Base-by-base conservation (phyloP, 805 yeast genomes). In the Candida sphagnicola region DNA sequence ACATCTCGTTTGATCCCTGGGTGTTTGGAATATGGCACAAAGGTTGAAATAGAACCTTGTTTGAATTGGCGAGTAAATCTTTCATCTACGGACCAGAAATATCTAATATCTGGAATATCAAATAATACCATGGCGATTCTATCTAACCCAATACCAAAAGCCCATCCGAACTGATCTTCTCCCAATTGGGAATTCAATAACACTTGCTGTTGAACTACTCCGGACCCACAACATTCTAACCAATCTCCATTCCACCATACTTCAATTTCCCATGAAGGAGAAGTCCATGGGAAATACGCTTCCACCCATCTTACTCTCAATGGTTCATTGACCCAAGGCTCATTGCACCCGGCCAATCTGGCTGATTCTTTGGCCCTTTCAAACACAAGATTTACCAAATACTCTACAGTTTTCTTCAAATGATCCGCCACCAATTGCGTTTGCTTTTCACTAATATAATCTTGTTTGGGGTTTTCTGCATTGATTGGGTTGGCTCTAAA, bases 231-330 rank as follows among this genome's bases (percentile, higher is more conserved):
- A 57, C 95, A 81, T 65, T 93, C 99, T 25, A 93, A 71, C 99
- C 99, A 93, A 49, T 90, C 95, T 37, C 93, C 95, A 56, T 89
- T 86, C 97, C 98, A 93, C 90, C 95, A 89, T 4, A 93, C 96
- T 62, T 93, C 99, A 49, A 95, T 88, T 55, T 93, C 97, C 95
- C 95, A 93, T 31, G 95, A 85, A 3, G 99, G 99, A 1, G 95
- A 80, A 2, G 99, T 93, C 97, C 98, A 93, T 3, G 99, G 99
- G 67, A 93, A 93, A 53, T 81, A 87, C 0, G 93, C 95, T 53
- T 87, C 95, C 24, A 89, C 84, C 99, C 99, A 93, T 49, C 98
- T 74, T 14, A 90, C 85, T 54, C 77, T 82, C 44, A 93, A 70
- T 5, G 95, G 95, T 49, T 81, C 83, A 42, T 78, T 73, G 45